Evolutionary conservation across 129 eudicot species (phyloP).

Genomic region (Rutidosis leptorrhynchoides): DNA sequence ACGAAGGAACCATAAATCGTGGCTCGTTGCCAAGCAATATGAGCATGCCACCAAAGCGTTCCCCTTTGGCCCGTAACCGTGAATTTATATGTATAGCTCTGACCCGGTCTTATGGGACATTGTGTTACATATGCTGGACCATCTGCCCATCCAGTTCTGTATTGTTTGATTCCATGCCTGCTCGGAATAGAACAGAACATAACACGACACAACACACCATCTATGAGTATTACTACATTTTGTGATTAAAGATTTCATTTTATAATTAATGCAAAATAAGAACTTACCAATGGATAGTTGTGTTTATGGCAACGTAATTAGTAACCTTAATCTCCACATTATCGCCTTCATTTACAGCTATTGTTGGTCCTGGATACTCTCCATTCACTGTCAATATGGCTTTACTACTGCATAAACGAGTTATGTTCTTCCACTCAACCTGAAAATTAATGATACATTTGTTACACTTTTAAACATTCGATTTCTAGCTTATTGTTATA

Average conservation of each 20-base stretch:
- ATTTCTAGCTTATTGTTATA: not conserved
- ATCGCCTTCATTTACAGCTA: slow-evolving; percentile 73
- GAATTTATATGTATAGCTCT: slow-evolving; percentile 63
- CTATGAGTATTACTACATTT: not conserved
- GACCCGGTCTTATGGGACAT: slow-evolving; percentile 62
- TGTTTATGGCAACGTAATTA: slow-evolving; percentile 51
- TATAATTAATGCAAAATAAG: not conserved
- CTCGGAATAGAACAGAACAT: no score
- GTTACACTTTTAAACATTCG: not conserved
- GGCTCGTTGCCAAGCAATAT: slow-evolving; percentile 76
- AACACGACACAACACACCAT: not conserved
- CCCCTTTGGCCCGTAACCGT: slow-evolving; percentile 54
- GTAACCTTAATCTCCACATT: slow-evolving; percentile 58
- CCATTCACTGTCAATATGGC: slow-evolving; percentile 64
- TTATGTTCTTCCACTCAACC: slow-evolving; percentile 67
- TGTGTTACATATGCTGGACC: slow-evolving; percentile 92
- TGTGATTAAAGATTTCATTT: not conserved
- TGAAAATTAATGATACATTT: slow-evolving; percentile 25
- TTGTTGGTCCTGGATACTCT: slow-evolving; percentile 79
- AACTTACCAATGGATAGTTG: slow-evolving; percentile 78
- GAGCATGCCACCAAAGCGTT: slow-evolving; percentile 89
- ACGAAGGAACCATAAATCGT: slow-evolving; percentile 66
- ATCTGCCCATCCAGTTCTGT: slow-evolving; percentile 86
- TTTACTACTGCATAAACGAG: slow-evolving; percentile 54
- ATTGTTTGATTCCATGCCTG: slow-evolving; percentile 79